Evolutionary conservation across 2,329 filamentous ascomycete genomes (phyloP).

Genomic region (Pseudogymnoascus sp.): DNA sequence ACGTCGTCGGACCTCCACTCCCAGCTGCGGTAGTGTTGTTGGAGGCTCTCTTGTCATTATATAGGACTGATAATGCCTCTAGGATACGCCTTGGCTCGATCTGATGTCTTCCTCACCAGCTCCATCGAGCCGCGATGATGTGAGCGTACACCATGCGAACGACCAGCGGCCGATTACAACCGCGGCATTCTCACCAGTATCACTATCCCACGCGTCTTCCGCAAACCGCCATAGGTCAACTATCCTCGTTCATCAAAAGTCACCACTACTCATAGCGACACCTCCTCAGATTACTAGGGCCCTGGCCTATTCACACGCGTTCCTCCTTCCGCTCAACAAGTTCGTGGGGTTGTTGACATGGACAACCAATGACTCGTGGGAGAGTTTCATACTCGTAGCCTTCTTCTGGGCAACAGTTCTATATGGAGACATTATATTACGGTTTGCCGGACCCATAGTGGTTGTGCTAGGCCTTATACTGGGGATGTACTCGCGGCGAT

Average conservation of each 20-base stretch:
- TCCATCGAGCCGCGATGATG: constrained; percentile 24
- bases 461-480: constrained; percentile 72
- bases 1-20: constrained; percentile 16
- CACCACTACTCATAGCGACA: constrained; percentile 82
- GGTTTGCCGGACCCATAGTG: constrained; percentile 75
- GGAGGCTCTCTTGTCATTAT: neutral
- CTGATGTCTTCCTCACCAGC: constrained; percentile 28
- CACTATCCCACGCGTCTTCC: constrained; percentile 55
- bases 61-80: constrained; percentile 14
- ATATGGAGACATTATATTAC: constrained; percentile 78
- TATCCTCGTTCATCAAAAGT: constrained; percentile 95
- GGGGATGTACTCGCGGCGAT: constrained; percentile 87
- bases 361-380: constrained; percentile 91
- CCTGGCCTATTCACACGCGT: constrained; percentile 91
- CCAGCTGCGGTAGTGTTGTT: neutral
- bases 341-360: constrained; percentile 81
- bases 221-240: constrained; percentile 74
- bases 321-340: constrained; percentile 81
- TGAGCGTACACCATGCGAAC: constrained; percentile 19
- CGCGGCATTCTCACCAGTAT: constrained; percentile 83
- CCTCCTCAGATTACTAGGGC: constrained; percentile 91
- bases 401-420: constrained; percentile 79
- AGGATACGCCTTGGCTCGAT: constrained; percentile 32
- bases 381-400: constrained; percentile 84
- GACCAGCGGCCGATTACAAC: constrained; percentile 61